These are phyloP conservation scores for Tetradesmus lagerheimii DNA, from an alignment of 139 green algal genomes.

Conservation along the genomic window DNA sequence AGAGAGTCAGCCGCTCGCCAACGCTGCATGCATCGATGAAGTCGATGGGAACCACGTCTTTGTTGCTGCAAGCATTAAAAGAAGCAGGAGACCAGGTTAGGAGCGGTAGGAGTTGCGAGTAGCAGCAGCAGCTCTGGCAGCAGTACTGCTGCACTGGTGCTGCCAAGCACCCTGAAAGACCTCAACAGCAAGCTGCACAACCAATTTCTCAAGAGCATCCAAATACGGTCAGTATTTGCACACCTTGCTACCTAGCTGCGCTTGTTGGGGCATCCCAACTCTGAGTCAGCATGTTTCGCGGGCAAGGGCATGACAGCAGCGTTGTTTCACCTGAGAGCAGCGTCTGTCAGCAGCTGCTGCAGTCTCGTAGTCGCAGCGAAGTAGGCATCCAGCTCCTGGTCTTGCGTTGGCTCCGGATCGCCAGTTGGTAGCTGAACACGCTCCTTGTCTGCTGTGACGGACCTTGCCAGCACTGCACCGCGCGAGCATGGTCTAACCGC, in stretches of 20 bases:
- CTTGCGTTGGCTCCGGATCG: not conserved
- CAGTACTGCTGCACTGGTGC: too few relatives aligned
- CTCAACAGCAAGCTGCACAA: not conserved
- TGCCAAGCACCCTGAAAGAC: not conserved
- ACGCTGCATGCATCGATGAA: slow-evolving; percentile 9
- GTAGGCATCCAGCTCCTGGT: slow-evolving; percentile 9
- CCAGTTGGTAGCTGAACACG: not conserved
- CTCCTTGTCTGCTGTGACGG: not conserved
- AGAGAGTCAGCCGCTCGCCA: slow-evolving; percentile 49
- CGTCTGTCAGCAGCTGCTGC: slow-evolving; percentile 7
- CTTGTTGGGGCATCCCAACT: too few relatives aligned
- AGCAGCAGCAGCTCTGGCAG: not conserved
- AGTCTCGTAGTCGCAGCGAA: not conserved
- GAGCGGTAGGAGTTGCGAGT: not conserved
- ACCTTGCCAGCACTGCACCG: not conserved
- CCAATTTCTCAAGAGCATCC: not conserved
- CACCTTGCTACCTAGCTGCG: too few relatives aligned
- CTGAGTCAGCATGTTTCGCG: not conserved
- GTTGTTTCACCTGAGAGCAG: not conserved
- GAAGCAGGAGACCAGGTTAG: not conserved
- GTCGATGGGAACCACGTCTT: slow-evolving; percentile 27
- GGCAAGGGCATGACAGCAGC: not conserved
- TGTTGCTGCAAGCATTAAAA: slow-evolving; percentile 25
- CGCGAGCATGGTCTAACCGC: not conserved
- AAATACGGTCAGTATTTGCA: not conserved